A percentile compares a stretch with the other conserved stretches of the same genome.
phyloP scores from a whole-genome alignment of 1,284 basidiomycete species.

The Phellopilus nigrolimitatus region DNA sequence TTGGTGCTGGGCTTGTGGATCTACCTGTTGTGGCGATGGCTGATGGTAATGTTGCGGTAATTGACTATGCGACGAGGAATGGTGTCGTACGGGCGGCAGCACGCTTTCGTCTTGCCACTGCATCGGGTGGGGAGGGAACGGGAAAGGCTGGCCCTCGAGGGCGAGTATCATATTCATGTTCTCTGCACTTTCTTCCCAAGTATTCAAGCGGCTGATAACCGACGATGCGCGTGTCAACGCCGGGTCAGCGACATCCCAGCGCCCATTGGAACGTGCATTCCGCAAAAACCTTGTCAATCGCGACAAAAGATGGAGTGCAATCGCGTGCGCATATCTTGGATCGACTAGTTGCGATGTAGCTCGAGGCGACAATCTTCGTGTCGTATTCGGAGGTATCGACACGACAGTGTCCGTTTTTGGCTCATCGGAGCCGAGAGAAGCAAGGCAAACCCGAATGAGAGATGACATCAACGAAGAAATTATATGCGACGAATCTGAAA shows the following conservation, averaged over 20 bases:
- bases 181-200: conserved; percentile 8
- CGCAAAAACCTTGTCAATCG: conserved; percentile 23
- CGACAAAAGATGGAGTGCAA: conserved; percentile 25
- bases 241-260: conserved; percentile 26
- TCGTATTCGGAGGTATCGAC: background rate
- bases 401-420: background rate
- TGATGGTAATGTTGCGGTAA: background rate
- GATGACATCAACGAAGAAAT: conserved; percentile 26
- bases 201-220: conserved; percentile 10
- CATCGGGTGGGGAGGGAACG: conserved; percentile 3
- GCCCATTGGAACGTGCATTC: conserved; percentile 18
- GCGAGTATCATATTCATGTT: conserved; percentile 2
- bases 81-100: background rate
- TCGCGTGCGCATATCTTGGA: conserved; percentile 21
- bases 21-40: background rate
- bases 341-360: background rate
- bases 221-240: conserved; percentile 23
- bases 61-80: background rate
- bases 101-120: conserved; percentile 1
- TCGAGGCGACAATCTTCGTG: conserved; percentile 7
- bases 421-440: conserved; percentile 21
- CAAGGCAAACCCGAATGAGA: conserved; percentile 26
- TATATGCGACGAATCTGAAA: conserved; percentile 26
- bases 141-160: background rate
- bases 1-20: too few relatives aligned